phyloP scores from a whole-genome alignment of 306 rosid species.

The Vachellia pachyceras region DNA sequence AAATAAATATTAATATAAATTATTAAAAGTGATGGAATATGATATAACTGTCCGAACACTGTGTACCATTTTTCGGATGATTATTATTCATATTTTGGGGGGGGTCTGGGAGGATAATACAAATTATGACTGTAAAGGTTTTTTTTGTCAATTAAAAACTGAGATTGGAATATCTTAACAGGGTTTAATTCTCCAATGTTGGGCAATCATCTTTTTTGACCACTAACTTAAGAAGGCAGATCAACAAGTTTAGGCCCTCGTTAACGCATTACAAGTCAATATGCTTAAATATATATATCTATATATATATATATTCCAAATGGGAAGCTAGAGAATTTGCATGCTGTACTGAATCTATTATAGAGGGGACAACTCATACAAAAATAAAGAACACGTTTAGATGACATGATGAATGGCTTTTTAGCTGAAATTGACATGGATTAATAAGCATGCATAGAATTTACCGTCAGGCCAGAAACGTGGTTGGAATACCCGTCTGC shows the following conservation, averaged over 20 bases:
- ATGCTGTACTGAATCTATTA: neutral
- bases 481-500: conserved; percentile 31
- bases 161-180: neutral
- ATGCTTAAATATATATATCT: neutral
- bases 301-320: neutral
- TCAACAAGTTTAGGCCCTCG: neutral
- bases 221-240: neutral
- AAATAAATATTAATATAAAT: too few relatives aligned
- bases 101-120: neutral
- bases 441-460: neutral
- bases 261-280: neutral
- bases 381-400: neutral
- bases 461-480: conserved; percentile 13
- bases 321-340: neutral
- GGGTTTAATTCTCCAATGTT: neutral
- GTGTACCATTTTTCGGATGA: too few relatives aligned
- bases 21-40: too few relatives aligned
- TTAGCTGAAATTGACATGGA: neutral
- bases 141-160: neutral
- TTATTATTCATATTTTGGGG: too few relatives aligned
- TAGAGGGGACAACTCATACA: neutral
- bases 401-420: neutral
- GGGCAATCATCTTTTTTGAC: neutral
- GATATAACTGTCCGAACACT: too few relatives aligned
- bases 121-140: neutral